phyloP scores from a whole-genome alignment of 208 protist genomes.

The Strigomonas galati region DNA sequence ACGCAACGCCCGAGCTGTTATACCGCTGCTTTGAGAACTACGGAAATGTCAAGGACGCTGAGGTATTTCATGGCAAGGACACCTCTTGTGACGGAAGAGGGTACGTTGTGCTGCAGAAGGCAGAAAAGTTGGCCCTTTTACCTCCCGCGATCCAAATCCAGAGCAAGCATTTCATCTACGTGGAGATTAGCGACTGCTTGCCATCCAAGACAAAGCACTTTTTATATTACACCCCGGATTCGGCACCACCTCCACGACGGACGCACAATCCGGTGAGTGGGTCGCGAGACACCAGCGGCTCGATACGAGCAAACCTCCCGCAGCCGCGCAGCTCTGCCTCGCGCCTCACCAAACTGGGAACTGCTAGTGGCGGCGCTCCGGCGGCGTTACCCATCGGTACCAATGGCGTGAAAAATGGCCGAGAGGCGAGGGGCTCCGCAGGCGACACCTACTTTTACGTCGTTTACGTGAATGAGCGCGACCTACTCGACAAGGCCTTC shows the following conservation, averaged over 20 bases:
- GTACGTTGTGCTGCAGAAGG: not conserved
- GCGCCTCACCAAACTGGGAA: no score
- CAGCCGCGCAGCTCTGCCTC: no score
- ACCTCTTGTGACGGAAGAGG: not conserved
- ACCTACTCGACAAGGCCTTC: no score
- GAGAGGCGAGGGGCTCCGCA: no score
- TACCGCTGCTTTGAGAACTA: not conserved
- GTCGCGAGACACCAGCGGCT: no score
- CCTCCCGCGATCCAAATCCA: not conserved
- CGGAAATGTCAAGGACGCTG: not conserved
- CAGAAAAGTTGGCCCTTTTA: not conserved
- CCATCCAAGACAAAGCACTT: not conserved
- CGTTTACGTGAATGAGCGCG: no score
- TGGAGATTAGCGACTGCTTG: conserved; percentile 1
- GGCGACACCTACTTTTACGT: no score
- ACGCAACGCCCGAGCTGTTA: not conserved
- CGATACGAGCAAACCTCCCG: no score
- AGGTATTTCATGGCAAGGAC: not conserved
- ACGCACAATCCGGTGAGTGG: no score
- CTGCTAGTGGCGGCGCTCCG: no score
- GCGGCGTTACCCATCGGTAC: no score
- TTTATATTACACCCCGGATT: not conserved
- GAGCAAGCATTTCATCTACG: not conserved
- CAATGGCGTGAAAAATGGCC: no score
- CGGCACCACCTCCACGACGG: not conserved